phyloP scores from a whole-genome alignment of 2,329 filamentous ascomycete genomes.

The Fusarium devonianum region DNA sequence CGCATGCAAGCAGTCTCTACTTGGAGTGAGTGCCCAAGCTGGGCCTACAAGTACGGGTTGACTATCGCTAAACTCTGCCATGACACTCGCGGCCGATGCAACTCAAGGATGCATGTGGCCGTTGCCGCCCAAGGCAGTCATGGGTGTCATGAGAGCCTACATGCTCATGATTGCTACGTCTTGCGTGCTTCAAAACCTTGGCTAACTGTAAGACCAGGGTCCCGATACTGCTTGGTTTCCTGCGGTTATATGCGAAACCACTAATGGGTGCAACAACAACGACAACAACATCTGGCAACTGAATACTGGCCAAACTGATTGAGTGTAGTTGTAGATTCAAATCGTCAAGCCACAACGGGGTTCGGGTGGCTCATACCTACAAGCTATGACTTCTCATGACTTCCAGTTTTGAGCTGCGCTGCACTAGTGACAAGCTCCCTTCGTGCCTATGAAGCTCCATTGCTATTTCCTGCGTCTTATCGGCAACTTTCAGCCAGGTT shows the following conservation, averaged over 20 bases:
- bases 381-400: conserved; percentile 15
- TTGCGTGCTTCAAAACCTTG: neutral
- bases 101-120: neutral
- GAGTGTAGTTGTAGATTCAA: conserved; percentile 2
- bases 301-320: too few relatives aligned
- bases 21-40: conserved; percentile 3
- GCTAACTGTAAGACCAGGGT: neutral
- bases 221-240: neutral
- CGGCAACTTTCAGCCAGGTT: too few relatives aligned
- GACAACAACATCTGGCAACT: neutral
- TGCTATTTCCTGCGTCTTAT: too few relatives aligned
- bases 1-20: conserved; percentile 5
- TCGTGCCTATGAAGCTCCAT: neutral
- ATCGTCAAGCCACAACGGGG: neutral
- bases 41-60: conserved; percentile 8
- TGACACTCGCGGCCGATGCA: too few relatives aligned
- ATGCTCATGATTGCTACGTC: conserved; percentile 5
- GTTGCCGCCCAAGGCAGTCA: conserved; percentile 6
- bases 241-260: conserved; percentile 6
- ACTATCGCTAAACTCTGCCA: too few relatives aligned
- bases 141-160: too few relatives aligned
- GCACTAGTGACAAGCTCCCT: conserved; percentile 9
- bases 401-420: conserved; percentile 6
- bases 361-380: conserved; percentile 1
- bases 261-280: conserved; percentile 13